phyloP scores from a whole-genome alignment of 2,329 filamentous ascomycete species.

The Claviceps purpurea region DNA sequence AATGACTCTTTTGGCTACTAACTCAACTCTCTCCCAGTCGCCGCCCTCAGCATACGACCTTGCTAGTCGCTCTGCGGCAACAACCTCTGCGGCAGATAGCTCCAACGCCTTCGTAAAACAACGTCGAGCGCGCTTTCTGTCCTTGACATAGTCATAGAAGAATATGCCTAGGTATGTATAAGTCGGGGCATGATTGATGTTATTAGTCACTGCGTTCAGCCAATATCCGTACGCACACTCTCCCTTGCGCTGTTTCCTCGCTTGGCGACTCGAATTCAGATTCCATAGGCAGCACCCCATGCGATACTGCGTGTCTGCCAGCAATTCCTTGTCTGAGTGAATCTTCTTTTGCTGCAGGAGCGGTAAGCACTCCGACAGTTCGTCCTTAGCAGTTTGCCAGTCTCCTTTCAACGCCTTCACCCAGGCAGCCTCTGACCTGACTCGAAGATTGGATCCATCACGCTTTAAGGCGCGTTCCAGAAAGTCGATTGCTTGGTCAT shows the following conservation, averaged over 20 bases:
- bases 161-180: slow-evolving; percentile 86
- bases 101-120: slow-evolving; percentile 97
- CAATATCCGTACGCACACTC: slow-evolving; percentile 63
- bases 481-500: slow-evolving; percentile 67
- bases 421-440: slow-evolving; percentile 84
- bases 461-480: slow-evolving; percentile 61
- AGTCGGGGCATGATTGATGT: slow-evolving; percentile 76
- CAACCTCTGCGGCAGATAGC: slow-evolving; percentile 72
- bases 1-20: slow-evolving; percentile 78
- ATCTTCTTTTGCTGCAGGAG: slow-evolving; percentile 50
- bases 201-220: slow-evolving; percentile 69
- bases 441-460: slow-evolving; percentile 60
- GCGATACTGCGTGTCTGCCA: slow-evolving; percentile 75
- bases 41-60: slow-evolving; percentile 75
- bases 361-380: slow-evolving; percentile 57
- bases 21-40: slow-evolving; percentile 94
- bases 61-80: slow-evolving; percentile 77
- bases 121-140: slow-evolving; percentile 72
- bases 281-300: slow-evolving; percentile 84
- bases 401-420: slow-evolving; percentile 75
- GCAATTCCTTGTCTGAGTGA: slow-evolving; percentile 48
- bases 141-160: slow-evolving; percentile 81
- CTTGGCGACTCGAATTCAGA: slow-evolving; percentile 56
- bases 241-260: slow-evolving; percentile 66
- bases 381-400: slow-evolving; percentile 50